Evolutionary conservation across 129 eudicot genomes (phyloP), one percentile per base, ranked within the genome.

Genomic region (Lactuca sativa): DNA sequence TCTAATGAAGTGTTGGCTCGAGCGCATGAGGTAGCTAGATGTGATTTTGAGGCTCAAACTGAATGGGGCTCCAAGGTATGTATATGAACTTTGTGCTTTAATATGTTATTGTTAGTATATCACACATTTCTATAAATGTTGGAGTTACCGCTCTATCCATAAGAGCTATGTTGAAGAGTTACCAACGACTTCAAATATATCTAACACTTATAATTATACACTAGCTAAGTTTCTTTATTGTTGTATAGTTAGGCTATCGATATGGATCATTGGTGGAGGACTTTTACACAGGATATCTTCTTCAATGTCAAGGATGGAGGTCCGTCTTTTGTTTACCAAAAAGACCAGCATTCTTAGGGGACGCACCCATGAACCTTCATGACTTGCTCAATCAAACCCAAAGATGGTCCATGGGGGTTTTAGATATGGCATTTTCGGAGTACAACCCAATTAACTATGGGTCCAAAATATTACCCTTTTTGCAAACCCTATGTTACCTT

Each of bases 1-100:
- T 62, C 67, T 1, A 30, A 9, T 12, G 67, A 77, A 13, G 66
- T 74, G 51, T 53, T 84, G 47, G 53, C 47, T 0, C 74, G 47
- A 17, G 88, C 91, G 15, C 83, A 81, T 43, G 83, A 59, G 44
- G 95, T 88, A 7, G 72, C 88, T 0, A 72, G 78, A 1, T 52
- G 83, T 66, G 14, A 53, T 48, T 88, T 70, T 54, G 90, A 88
- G 73, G 62, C 64, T 60, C 52, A 37, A 60, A 74, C 87, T 0
- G 31, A 62, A 13, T 88, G 90, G 95, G 95, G 95, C n/a, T 66
- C 64, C 16, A 64, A 79, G 86, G 95, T 87, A 70, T 47, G 52
- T 62, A 5, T n/a, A 44, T 47, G 15, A 47, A 47, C 0, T 47
- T 47, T 47, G n/a, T 47, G 12, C 7, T 3, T 0, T 47, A 47